Percentiles rank a stretch among this genome's conserved stretches.
Evolutionary conservation across 805 yeast species (phyloP).

Genomic region (Tetrapisispora nanseiensis): DNA sequence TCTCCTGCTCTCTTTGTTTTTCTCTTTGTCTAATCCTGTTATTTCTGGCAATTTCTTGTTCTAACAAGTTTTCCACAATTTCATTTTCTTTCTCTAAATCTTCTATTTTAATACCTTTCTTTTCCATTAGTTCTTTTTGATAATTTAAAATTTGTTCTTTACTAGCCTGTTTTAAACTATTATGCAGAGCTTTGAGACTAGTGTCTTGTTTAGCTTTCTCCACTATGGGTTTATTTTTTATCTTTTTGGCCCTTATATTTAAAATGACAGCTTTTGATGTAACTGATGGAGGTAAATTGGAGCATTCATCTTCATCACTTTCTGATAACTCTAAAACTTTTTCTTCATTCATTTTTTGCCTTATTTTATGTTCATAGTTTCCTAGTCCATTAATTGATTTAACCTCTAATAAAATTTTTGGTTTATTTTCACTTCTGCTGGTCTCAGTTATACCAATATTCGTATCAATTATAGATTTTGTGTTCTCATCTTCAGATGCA

Average conservation of each 20-base stretch:
- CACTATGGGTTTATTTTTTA: slow-evolving; percentile 15
- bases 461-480: neutral
- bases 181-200: slow-evolving; percentile 28
- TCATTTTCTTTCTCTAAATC: slow-evolving; percentile 33
- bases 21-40: slow-evolving; percentile 37
- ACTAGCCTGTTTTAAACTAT: slow-evolving; percentile 35
- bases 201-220: slow-evolving; percentile 7
- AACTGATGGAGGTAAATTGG: slow-evolving; percentile 10
- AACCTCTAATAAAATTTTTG: neutral
- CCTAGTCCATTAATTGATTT: slow-evolving; percentile 6
- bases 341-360: slow-evolving; percentile 7
- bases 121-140: slow-evolving; percentile 38
- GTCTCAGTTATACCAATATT: neutral
- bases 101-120: slow-evolving; percentile 35
- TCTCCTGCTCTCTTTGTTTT: slow-evolving; percentile 27
- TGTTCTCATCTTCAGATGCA: slow-evolving; percentile 3
- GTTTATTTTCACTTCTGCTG: neutral
- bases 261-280: slow-evolving; percentile 29
- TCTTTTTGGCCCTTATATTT: slow-evolving; percentile 29
- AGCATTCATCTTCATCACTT: slow-evolving; percentile 7
- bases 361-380: slow-evolving; percentile 17
- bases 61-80: slow-evolving; percentile 29
- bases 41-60: slow-evolving; percentile 42
- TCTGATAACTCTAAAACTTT: slow-evolving; percentile 11
- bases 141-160: slow-evolving; percentile 41